Evolutionary conservation across 257 asterid genomes (phyloP).

Genomic region (Salvia hispanica): DNA sequence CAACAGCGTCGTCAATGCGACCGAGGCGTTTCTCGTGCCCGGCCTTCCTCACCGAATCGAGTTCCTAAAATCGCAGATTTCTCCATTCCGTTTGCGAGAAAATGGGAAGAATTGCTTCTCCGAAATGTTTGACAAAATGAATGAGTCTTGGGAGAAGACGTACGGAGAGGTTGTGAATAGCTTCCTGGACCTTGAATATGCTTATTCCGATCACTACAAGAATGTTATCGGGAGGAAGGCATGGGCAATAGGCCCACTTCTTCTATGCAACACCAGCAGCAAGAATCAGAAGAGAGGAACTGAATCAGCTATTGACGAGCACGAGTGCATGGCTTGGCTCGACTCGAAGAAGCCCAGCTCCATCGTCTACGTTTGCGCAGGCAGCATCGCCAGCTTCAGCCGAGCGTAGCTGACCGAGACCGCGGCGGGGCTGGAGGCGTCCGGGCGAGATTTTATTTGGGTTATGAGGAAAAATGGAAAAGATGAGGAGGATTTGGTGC

Average conservation of each 20-base stretch:
- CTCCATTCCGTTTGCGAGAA: too few relatives aligned
- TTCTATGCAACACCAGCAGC: slow-evolving; percentile 28
- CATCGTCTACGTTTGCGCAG: slow-evolving; percentile 42
- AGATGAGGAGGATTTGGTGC: slow-evolving; percentile 33
- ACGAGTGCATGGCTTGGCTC: slow-evolving; percentile 47
- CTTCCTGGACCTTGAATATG: slow-evolving; percentile 55
- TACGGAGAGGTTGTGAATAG: slow-evolving; percentile 51
- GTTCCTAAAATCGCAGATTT: slow-evolving; percentile 31
- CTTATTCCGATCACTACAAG: slow-evolving; percentile 42
- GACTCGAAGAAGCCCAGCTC: slow-evolving; percentile 40
- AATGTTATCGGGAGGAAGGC: slow-evolving; percentile 41
- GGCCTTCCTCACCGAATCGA: slow-evolving; percentile 40
- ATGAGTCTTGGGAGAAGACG: background rate
- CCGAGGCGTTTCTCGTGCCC: slow-evolving; percentile 39
- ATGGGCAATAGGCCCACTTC: slow-evolving; percentile 53
- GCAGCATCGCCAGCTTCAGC: slow-evolving; percentile 36
- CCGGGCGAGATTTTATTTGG: slow-evolving; percentile 46
- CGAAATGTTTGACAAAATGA: too few relatives aligned
- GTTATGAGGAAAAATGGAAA: slow-evolving; percentile 24
- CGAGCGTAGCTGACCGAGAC: slow-evolving; percentile 33
- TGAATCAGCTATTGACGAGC: too few relatives aligned
- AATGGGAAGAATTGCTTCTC: too few relatives aligned
- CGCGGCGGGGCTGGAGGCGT: slow-evolving; percentile 42
- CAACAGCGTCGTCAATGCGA: background rate
- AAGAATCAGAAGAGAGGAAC: background rate